Base-by-base conservation (phyloP, 1,284 basidiomycete species). In the Xerocomus amazonicus region DNA sequence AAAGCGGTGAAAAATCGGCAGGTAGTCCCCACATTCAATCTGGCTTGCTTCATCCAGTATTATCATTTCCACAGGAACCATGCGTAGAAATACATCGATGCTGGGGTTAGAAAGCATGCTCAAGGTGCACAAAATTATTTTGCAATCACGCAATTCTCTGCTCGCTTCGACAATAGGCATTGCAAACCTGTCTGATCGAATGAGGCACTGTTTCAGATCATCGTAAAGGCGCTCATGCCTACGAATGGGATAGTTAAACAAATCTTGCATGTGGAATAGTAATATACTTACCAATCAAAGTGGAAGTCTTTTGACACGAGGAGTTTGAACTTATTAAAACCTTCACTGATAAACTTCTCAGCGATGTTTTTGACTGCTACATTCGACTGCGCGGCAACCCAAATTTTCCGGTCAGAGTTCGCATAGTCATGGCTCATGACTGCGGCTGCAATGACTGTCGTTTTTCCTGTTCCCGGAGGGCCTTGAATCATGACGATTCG, bases 221-320 rank as follows among this genome's bases (percentile, higher is more conserved):
- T 63, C 48, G 59, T 90, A 90, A 0, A 87, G 67, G 60, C 89
- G 83, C 51, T 87, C 85, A 69, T 90, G 84, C 86, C 87, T 90
- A 45, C n/a, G n/a, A n/a, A n/a, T 42, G 31, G 41, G 44, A 34
- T 23, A 45, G 52, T 43, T 58, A 44, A 41, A 50, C 41, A 7
- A 4, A n/a, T 14, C 8, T 38, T 14, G 28, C 17, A 23, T 23
- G 19, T 23, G 27, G 45, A 28, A 19, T 49, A 19, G 28, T 8
- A 12, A 51, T 41, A 23, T 14, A 63, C 74, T 52, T 57, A 87
- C 87, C 87, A 89, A 52, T 77, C 80, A 66, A 41, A 56, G 48
- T 69, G 66, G 42, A 74, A 76, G 28, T 76, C 75, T 23, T 58
- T 61, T 0, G 78, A 77, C 2, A 78, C 72, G 4, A 78, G 50